Conservation (phyloP, 2,329 filamentous ascomycete species). For the Ceratocystis harringtonii region DNA sequence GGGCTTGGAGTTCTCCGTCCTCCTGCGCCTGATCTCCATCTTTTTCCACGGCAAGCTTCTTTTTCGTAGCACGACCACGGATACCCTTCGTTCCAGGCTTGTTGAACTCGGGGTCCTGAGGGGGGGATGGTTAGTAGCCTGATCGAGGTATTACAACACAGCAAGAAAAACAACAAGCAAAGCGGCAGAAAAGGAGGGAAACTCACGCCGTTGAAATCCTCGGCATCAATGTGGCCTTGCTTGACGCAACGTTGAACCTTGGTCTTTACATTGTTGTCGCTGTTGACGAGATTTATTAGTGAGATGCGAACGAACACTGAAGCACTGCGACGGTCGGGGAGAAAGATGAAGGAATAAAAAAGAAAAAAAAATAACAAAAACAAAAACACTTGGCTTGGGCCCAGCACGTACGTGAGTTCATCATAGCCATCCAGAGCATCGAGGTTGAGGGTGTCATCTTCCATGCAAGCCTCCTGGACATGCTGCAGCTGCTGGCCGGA, state of each 20-base stretch:
- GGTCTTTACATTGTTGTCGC: conserved; percentile 46
- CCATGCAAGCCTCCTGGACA: conserved; percentile 41
- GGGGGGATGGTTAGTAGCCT: conserved; percentile 6
- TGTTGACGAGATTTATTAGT: conserved; percentile 22
- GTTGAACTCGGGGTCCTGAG: conserved; percentile 61
- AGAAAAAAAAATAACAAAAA: not conserved
- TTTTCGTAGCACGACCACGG: conserved; percentile 26
- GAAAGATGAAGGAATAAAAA: not conserved
- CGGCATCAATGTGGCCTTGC: conserved; percentile 66
- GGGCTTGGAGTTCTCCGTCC: conserved; percentile 16
- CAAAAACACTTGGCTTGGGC: conserved; percentile 18
- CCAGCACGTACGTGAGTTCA: conserved; percentile 38
- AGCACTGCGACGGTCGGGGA: conserved; percentile 13
- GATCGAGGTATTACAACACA: not conserved
- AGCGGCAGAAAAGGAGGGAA: conserved; percentile 2
- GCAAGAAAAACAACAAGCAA: conserved; percentile 17
- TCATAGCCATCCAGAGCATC: conserved; percentile 68
- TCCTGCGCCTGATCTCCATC: conserved; percentile 19
- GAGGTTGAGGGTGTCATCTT: conserved; percentile 39
- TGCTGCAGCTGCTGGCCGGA: conserved; percentile 60
- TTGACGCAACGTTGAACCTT: conserved; percentile 60
- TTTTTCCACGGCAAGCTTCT: conserved; percentile 23
- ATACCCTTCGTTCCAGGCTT: conserved; percentile 51
- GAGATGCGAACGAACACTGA: not conserved
- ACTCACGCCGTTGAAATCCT: conserved; percentile 80